phyloP scores from a whole-genome alignment of 352 stramenopile genomes.

The Pythium oligandrum region DNA sequence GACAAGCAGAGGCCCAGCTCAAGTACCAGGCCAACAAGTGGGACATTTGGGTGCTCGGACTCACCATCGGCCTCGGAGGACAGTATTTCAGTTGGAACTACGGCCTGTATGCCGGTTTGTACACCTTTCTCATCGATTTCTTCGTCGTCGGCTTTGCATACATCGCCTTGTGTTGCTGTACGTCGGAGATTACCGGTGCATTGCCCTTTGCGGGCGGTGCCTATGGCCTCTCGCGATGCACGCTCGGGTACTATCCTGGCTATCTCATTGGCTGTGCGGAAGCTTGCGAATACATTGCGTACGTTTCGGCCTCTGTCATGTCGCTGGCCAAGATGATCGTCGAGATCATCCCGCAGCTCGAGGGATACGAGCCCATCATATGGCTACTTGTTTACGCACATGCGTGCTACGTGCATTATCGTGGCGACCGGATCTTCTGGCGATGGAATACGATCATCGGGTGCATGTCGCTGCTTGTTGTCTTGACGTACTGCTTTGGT shows the following conservation, averaged over 20 bases:
- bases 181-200: constrained; percentile 18
- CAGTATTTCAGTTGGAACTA: constrained; percentile 32
- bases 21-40: constrained; percentile 16
- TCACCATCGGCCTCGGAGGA: constrained; percentile 26
- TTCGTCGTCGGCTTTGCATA: constrained; percentile 21
- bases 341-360: constrained; percentile 5
- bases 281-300: constrained; percentile 26
- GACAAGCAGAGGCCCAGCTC: too few relatives aligned
- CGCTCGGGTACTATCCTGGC: constrained; percentile 21
- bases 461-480: constrained; percentile 6
- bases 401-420: constrained; percentile 16
- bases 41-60: constrained; percentile 26
- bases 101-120: constrained; percentile 17
- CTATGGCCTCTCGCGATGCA: constrained; percentile 25
- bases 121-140: constrained; percentile 18
- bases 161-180: constrained; percentile 25
- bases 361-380: constrained; percentile 15
- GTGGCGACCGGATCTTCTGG: constrained; percentile 24
- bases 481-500: constrained; percentile 19
- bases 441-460: constrained; percentile 17
- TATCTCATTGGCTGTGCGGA: constrained; percentile 28
- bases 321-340: constrained; percentile 21
- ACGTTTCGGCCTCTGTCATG: constrained; percentile 20
- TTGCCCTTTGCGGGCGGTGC: constrained; percentile 26
- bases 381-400: constrained; percentile 22